A percentile compares a stretch with the other conserved stretches of the same genome.
These are phyloP conservation scores for Phytopythium vexans DNA, from an alignment of 352 stramenopile species.

Conservation along the genomic window DNA sequence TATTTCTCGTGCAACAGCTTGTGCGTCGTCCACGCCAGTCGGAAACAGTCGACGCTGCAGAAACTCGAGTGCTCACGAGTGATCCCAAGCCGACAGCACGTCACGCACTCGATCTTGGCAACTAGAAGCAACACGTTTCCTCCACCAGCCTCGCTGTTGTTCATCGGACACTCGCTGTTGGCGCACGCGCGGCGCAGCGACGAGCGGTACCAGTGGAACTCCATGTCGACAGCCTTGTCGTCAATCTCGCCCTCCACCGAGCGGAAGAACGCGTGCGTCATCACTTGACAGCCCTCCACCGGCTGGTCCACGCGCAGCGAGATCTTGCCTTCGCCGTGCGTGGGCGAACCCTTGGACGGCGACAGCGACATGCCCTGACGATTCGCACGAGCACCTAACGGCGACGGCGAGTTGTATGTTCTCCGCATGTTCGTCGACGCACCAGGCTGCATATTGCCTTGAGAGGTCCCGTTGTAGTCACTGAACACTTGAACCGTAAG, in stretches of 20 bases:
- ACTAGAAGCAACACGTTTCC: constrained; percentile 68
- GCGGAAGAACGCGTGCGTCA: constrained; percentile 78
- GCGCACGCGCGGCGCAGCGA: constrained; percentile 52
- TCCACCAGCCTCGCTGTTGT: constrained; percentile 38
- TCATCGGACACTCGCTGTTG: constrained; percentile 51
- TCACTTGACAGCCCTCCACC: constrained; percentile 62
- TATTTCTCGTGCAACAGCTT: constrained; percentile 55
- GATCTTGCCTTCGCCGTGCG: constrained; percentile 66
- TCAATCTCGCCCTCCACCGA: constrained; percentile 67
- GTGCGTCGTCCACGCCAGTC: constrained; percentile 60
- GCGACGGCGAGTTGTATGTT: constrained; percentile 20
- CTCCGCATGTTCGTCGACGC: constrained; percentile 23
- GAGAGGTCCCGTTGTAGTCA: too few relatives aligned
- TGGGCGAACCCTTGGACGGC: constrained; percentile 48
- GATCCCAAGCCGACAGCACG: constrained; percentile 64
- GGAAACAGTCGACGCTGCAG: constrained; percentile 66
- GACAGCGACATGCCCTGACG: constrained; percentile 22
- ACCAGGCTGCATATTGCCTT: too few relatives aligned
- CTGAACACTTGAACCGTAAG: too few relatives aligned
- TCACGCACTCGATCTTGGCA: constrained; percentile 70
- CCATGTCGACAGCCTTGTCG: constrained; percentile 62
- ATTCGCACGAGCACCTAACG: constrained; percentile 9
- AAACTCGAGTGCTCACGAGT: constrained; percentile 67
- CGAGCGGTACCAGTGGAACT: constrained; percentile 71
- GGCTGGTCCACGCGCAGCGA: constrained; percentile 74